phyloP scores from a whole-genome alignment of 1,284 basidiomycete species.

The Microbotryum saponariae region DNA sequence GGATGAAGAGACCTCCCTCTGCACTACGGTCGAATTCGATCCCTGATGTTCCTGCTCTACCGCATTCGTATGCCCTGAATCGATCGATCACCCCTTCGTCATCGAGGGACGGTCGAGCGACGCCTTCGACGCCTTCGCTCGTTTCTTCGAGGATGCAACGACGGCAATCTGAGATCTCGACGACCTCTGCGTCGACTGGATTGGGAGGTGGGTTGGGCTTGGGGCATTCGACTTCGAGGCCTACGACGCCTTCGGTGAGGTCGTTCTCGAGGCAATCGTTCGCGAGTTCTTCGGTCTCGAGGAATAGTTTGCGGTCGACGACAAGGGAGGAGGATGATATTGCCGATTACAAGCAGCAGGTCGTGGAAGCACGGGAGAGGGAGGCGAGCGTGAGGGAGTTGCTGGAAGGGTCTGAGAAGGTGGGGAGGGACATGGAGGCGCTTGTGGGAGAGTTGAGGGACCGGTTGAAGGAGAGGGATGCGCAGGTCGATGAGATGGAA shows the following conservation, averaged over 20 bases:
- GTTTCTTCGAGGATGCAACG: background rate
- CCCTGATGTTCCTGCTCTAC: conserved; percentile 27
- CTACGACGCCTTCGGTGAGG: conserved; percentile 16
- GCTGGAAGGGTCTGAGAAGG: conserved; percentile 42
- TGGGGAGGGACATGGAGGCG: conserved; percentile 38
- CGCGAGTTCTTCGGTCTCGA: conserved; percentile 18
- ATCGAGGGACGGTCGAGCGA: conserved; percentile 12
- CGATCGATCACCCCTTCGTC: conserved; percentile 15
- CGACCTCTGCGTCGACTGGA: background rate
- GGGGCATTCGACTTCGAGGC: background rate
- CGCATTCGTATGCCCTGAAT: conserved; percentile 15
- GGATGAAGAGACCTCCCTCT: conserved; percentile 19
- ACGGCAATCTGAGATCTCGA: background rate
- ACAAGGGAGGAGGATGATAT: conserved; percentile 1
- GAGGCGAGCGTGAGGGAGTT: conserved; percentile 21
- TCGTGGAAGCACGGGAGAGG: conserved; percentile 49
- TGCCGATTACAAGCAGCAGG: conserved; percentile 48
- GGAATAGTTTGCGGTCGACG: conserved; percentile 3
- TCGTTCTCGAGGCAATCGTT: conserved; percentile 22
- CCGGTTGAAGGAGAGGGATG: conserved; percentile 1
- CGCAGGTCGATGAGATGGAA: conserved; percentile 1
- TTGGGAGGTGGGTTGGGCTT: background rate
- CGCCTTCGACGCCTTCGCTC: conserved; percentile 10
- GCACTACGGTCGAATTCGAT: conserved; percentile 11
- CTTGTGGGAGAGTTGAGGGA: conserved; percentile 15